These are phyloP conservation scores for Picea glauca DNA, from an alignment of 75 land plant genomes.

Conservation along the genomic window DNA sequence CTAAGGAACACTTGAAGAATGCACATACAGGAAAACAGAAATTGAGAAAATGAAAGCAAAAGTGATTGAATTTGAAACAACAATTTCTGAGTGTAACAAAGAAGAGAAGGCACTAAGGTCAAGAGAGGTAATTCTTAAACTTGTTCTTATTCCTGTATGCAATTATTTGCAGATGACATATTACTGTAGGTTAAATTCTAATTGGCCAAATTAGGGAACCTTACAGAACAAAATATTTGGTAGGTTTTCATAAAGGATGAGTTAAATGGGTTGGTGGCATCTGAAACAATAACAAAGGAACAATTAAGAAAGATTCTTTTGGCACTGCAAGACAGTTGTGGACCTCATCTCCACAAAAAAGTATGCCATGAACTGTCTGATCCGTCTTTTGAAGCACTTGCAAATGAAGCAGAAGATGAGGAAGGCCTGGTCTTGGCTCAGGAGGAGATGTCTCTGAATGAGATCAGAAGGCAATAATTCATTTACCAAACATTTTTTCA, in stretches of 20 bases:
- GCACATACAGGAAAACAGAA: background rate
- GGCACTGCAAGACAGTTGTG: slow-evolving; percentile 4
- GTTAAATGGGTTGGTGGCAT: slow-evolving; percentile 4
- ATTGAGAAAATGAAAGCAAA: background rate
- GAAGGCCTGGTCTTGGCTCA: slow-evolving; percentile 20
- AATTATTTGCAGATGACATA: background rate
- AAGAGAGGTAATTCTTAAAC: slow-evolving; percentile 4
- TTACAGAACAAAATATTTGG: background rate
- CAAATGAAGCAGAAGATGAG: slow-evolving; percentile 12
- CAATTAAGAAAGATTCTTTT: slow-evolving; percentile 6
- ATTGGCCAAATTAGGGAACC: background rate
- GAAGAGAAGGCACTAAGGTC: slow-evolving; percentile 7
- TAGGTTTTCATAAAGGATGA: slow-evolving; percentile 9
- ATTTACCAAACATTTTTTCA: background rate
- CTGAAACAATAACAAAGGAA: background rate
- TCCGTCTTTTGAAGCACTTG: background rate
- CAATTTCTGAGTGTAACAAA: background rate
- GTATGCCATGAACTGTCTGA: background rate
- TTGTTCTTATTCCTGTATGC: background rate
- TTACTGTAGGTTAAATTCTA: background rate
- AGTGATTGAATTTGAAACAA: background rate
- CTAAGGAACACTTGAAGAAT: background rate
- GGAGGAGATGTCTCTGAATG: slow-evolving; percentile 14
- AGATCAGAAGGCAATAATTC: slow-evolving; percentile 9
- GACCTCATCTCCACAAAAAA: slow-evolving; percentile 6